A percentile compares a stretch with the other conserved stretches of the same genome.
phyloP scores from a whole-genome alignment of 768 basidiomycete species.

The Boletus sp. region DNA sequence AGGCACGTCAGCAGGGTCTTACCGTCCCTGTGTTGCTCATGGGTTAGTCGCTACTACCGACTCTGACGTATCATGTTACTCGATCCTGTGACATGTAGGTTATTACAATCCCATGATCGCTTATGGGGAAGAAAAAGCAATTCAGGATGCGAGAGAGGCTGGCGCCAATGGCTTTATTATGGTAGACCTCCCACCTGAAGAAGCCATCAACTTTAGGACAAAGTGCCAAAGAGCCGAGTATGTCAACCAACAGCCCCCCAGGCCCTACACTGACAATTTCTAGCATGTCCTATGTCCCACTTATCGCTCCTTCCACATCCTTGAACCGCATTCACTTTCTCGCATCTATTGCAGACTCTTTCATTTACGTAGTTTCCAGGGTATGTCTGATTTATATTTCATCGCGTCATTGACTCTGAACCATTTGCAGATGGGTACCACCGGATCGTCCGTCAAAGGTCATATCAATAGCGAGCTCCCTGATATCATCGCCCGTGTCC shows the following conservation, averaged over 20 bases:
- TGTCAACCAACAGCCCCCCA: conserved; percentile 29
- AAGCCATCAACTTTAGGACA: conserved; percentile 85
- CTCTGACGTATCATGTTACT: neutral
- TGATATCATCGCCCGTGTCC: conserved; percentile 80
- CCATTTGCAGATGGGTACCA: conserved; percentile 85
- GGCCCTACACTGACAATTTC: neutral
- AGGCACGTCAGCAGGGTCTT: conserved; percentile 81
- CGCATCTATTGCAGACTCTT: conserved; percentile 89
- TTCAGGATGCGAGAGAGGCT: conserved; percentile 82
- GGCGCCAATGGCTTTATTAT: conserved; percentile 98
- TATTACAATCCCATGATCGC: conserved; percentile 97
- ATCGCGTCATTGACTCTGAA: conserved; percentile 1
- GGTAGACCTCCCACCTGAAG: conserved; percentile 97
- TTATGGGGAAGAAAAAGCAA: conserved; percentile 93
- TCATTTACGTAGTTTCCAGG: conserved; percentile 99
- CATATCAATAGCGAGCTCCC: conserved; percentile 76
- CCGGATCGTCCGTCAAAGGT: conserved; percentile 80
- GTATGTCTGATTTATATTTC: conserved; percentile 37
- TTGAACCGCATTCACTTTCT: conserved; percentile 87
- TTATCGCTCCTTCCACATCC: conserved; percentile 93
- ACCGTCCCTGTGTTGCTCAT: conserved; percentile 70
- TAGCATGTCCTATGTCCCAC: conserved; percentile 91
- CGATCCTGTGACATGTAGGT: conserved; percentile 45
- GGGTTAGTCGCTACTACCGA: conserved; percentile 15
- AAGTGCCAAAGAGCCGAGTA: conserved; percentile 82